Percentiles rank a stretch among this genome's conserved stretches.
phyloP scores from a whole-genome alignment of 371 early-diverging fungal genomes.

The Mucor indicus region DNA sequence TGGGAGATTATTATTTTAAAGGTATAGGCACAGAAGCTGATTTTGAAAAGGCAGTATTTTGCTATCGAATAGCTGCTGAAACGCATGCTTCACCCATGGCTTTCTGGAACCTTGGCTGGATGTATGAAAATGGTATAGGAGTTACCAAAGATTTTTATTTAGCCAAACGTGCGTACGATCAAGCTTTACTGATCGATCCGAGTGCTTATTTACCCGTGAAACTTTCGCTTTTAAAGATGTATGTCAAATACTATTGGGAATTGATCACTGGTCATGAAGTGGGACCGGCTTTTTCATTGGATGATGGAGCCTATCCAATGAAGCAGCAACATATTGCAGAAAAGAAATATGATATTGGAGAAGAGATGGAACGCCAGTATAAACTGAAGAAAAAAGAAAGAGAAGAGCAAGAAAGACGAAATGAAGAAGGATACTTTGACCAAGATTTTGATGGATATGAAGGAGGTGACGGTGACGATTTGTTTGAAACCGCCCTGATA shows the following conservation, averaged over 20 bases:
- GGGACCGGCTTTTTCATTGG: slow-evolving; percentile 19
- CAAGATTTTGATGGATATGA: slow-evolving; percentile 32
- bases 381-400: slow-evolving; percentile 31
- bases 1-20: slow-evolving; percentile 91
- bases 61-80: slow-evolving; percentile 89
- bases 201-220: slow-evolving; percentile 80
- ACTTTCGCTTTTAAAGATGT: slow-evolving; percentile 73
- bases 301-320: slow-evolving; percentile 3
- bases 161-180: slow-evolving; percentile 91
- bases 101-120: slow-evolving; percentile 96
- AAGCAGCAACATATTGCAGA: slow-evolving; percentile 16
- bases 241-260: slow-evolving; percentile 66
- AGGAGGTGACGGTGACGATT: slow-evolving; percentile 53
- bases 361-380: slow-evolving; percentile 39
- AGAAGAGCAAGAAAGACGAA: slow-evolving; percentile 30
- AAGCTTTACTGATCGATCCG: slow-evolving; percentile 69
- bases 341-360: slow-evolving; percentile 23
- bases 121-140: slow-evolving; percentile 94
- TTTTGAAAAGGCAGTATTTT: slow-evolving; percentile 77
- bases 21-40: slow-evolving; percentile 78
- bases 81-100: slow-evolving; percentile 77
- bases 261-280: slow-evolving; percentile 60
- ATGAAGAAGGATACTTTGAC: slow-evolving; percentile 6
- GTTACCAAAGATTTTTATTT: slow-evolving; percentile 86
- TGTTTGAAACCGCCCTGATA: slow-evolving; percentile 57